phyloP scores from a whole-genome alignment of 192 early-diverging fungal species.

The Podila verticillata region DNA sequence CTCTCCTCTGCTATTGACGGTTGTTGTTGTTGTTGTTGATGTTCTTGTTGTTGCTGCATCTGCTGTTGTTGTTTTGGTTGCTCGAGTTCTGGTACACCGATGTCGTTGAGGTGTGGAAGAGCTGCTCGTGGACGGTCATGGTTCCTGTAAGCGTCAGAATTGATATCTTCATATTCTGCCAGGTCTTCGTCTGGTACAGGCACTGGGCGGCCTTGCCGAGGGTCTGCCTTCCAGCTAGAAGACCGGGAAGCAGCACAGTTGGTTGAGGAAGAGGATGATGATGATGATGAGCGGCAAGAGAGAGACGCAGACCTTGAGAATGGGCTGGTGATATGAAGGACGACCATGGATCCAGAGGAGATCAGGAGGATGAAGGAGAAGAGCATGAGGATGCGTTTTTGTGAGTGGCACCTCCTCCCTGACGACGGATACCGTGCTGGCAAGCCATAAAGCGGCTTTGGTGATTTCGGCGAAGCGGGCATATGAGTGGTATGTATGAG shows the following conservation, averaged over 20 bases:
- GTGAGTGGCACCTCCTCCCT: constrained; percentile 35
- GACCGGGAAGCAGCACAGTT: constrained; percentile 11
- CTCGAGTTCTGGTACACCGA: constrained; percentile 1
- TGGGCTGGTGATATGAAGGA: constrained; percentile 32
- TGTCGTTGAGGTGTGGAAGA: constrained; percentile 29
- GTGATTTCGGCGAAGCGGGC: constrained; percentile 40
- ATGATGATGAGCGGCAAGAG: constrained; percentile 16
- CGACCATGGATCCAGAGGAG: constrained; percentile 44
- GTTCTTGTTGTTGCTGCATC: constrained; percentile 8
- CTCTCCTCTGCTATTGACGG: neutral
- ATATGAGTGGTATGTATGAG: constrained; percentile 1
- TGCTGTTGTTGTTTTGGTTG: neutral
- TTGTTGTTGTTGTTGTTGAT: neutral
- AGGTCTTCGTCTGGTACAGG: neutral
- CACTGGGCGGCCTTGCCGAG: neutral
- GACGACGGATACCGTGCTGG: constrained; percentile 21
- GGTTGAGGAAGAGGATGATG: constrained; percentile 13
- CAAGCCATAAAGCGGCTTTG: constrained; percentile 21
- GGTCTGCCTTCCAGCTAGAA: constrained; percentile 18
- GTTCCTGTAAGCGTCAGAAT: constrained; percentile 12
- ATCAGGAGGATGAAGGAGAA: constrained; percentile 37
- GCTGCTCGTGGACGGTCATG: constrained; percentile 41
- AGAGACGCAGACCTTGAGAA: constrained; percentile 13
- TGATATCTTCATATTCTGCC: neutral
- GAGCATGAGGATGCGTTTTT: constrained; percentile 33